phyloP scores from a whole-genome alignment of 768 basidiomycete genomes.

The Tulasnella sp. region DNA sequence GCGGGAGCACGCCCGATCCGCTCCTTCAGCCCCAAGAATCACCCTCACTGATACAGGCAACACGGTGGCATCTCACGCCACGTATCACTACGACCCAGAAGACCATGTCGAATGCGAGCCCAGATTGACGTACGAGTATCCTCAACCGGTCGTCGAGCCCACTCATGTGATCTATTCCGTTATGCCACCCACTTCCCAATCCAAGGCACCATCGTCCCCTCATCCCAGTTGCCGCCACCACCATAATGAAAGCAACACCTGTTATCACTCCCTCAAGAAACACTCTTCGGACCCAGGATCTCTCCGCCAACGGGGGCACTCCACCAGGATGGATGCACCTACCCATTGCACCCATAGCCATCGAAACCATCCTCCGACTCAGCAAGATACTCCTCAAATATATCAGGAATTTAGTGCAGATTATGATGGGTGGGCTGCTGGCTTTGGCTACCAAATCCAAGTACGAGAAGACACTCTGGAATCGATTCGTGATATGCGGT shows the following conservation, averaged over 20 bases:
- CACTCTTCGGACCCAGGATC: background rate
- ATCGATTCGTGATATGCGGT: background rate
- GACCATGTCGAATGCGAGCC: background rate
- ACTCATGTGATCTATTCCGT: background rate
- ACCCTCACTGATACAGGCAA: background rate
- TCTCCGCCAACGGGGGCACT: background rate
- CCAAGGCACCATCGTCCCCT: background rate
- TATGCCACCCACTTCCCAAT: background rate
- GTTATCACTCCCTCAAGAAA: background rate
- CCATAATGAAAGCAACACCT: background rate
- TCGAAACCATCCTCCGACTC: background rate
- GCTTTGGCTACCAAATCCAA: background rate
- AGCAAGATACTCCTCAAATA: background rate
- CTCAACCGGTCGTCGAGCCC: background rate
- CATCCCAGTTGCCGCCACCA: background rate
- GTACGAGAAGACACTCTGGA: background rate
- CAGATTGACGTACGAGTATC: background rate
- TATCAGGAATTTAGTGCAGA: background rate
- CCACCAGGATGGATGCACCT: background rate
- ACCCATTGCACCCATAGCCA: background rate
- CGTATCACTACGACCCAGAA: background rate
- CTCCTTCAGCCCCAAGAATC: background rate
- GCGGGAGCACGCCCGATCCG: background rate
- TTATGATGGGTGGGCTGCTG: background rate
- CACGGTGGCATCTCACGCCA: background rate